These are phyloP conservation scores for Rhizopogon roseolus DNA, from an alignment of 768 basidiomycete genomes.

Conservation along the genomic window DNA sequence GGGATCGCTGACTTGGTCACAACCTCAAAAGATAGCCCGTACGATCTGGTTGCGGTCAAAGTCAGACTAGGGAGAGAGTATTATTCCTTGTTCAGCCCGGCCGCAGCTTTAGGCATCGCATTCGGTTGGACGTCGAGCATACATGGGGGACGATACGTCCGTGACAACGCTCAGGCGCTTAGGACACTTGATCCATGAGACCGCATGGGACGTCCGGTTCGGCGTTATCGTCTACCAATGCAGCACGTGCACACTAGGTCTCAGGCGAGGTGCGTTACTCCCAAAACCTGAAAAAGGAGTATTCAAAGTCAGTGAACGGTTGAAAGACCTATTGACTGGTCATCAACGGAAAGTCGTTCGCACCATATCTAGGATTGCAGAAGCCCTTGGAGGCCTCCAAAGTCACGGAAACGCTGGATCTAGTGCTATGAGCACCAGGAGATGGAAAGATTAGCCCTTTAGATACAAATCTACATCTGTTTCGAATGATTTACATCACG, in stretches of 20 bases:
- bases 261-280: not conserved
- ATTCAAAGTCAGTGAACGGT: not conserved
- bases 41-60: not conserved
- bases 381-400: not conserved
- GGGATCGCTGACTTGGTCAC: not conserved
- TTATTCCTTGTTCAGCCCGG: conserved; percentile 1
- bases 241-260: not conserved
- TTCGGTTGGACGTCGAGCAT: not conserved
- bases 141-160: not conserved
- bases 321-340: not conserved
- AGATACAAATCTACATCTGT: not conserved
- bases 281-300: not conserved
- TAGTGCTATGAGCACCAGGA: not conserved
- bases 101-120: not conserved
- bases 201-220: not conserved
- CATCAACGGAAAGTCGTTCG: not conserved
- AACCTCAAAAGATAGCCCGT: not conserved
- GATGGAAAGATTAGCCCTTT: not conserved
- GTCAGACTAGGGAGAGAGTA: not conserved
- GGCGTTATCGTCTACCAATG: not conserved
- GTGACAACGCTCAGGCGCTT: not conserved
- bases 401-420: too few species aligned
- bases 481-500: not conserved
- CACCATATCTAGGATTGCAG: not conserved
- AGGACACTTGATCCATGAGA: not conserved